Percentiles rank a stretch among this genome's conserved stretches.
phyloP scores from a whole-genome alignment of 2,329 filamentous ascomycete genomes.

The Hortaea werneckii region DNA sequence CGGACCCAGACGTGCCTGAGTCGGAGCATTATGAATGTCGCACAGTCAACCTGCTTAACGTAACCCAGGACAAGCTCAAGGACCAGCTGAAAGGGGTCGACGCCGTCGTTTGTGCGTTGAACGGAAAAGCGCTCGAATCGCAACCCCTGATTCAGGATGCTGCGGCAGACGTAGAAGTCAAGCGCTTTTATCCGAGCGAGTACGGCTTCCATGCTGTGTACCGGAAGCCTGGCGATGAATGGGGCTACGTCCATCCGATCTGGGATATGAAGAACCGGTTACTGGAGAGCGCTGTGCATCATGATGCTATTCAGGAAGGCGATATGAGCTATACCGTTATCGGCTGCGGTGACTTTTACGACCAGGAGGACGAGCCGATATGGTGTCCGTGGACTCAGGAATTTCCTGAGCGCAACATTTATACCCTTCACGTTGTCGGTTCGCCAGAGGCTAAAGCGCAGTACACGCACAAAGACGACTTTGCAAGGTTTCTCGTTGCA shows the following conservation, averaged over 20 bases:
- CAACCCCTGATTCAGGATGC: constrained; percentile 1
- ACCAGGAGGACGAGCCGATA: not conserved
- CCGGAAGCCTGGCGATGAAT: not conserved
- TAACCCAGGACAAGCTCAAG: not conserved
- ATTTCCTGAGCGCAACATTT: not conserved
- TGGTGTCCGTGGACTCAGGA: constrained; percentile 2
- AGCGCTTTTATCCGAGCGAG: constrained; percentile 1
- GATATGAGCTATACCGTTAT: constrained; percentile 1
- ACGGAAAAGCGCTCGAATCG: not conserved
- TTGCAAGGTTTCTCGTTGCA: not conserved
- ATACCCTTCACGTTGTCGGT: not conserved
- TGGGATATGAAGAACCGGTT: not conserved
- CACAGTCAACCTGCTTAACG: not conserved
- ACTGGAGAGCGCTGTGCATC: not conserved
- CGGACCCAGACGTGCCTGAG: not conserved
- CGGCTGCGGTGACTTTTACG: constrained; percentile 2
- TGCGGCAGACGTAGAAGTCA: not conserved
- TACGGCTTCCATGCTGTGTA: constrained; percentile 1
- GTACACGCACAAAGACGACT: constrained; percentile 2
- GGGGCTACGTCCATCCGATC: constrained; percentile 1
- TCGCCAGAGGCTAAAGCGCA: not conserved
- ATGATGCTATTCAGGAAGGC: not conserved
- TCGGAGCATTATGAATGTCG: not conserved
- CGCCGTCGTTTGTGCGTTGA: not conserved
- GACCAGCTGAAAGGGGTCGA: not conserved